Conservation (phyloP, 441 rosid species). For the Brassica hybrid region DNA sequence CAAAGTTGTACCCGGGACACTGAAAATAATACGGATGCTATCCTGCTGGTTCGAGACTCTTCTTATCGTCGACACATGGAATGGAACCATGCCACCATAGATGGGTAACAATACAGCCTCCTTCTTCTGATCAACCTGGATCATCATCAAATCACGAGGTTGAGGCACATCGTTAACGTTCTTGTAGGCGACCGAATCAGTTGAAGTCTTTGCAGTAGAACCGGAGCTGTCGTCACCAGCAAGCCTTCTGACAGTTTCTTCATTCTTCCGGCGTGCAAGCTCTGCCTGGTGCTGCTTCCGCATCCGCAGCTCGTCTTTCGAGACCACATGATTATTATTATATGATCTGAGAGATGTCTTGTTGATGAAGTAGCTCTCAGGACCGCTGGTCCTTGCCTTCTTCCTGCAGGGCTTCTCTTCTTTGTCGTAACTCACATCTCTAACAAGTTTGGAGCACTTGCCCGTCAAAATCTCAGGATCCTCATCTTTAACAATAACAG, state of each 20-base stretch:
- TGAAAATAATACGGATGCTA: slow-evolving; percentile 72
- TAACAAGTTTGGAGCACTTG: slow-evolving; percentile 72
- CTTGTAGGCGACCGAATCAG: slow-evolving; percentile 80
- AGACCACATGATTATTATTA: slow-evolving; percentile 61
- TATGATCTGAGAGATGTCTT: slow-evolving; percentile 85
- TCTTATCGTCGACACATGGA: slow-evolving; percentile 73
- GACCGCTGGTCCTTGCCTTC: slow-evolving; percentile 51
- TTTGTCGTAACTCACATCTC: slow-evolving; percentile 87
- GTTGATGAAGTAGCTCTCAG: slow-evolving; percentile 47
- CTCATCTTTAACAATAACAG: slow-evolving; percentile 69
- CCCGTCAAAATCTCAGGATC: slow-evolving; percentile 60
- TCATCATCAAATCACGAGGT: slow-evolving; percentile 69
- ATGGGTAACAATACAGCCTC: slow-evolving; percentile 83
- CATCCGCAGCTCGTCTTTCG: slow-evolving; percentile 63
- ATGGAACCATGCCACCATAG: slow-evolving; percentile 69
- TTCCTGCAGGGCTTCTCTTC: slow-evolving; percentile 56
- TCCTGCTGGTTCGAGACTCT: slow-evolving; percentile 85
- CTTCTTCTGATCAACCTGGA: slow-evolving; percentile 80
- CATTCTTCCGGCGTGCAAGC: slow-evolving; percentile 89
- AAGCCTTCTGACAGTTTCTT: slow-evolving; percentile 89
- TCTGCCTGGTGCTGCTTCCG: slow-evolving; percentile 95
- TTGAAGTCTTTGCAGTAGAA: slow-evolving; percentile 52
- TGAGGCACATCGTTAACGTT: slow-evolving; percentile 79
- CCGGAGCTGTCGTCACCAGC: slow-evolving; percentile 64
- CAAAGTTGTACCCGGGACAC: slow-evolving; percentile 59